phyloP scores from a whole-genome alignment of 352 stramenopile genomes.

The Globisporangium echinulatum region DNA sequence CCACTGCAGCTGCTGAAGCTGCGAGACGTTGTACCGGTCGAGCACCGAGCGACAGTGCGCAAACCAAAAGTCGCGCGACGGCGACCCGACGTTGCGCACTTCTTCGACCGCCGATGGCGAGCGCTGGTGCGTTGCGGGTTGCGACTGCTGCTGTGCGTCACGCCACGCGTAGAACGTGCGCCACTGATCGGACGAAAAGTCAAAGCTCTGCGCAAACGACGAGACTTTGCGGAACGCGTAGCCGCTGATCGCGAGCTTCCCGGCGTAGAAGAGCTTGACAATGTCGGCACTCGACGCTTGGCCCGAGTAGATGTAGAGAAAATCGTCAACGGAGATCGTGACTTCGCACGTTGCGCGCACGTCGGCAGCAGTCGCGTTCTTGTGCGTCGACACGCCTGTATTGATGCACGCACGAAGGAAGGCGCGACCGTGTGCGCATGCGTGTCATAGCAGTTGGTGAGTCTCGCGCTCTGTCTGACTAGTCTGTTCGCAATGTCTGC shows the following conservation, averaged over 20 bases:
- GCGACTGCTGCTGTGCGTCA: slow-evolving; percentile 22
- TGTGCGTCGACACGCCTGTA: slow-evolving; percentile 44
- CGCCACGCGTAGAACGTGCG: slow-evolving; percentile 66
- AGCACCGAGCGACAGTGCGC: slow-evolving; percentile 55
- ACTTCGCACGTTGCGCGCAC: slow-evolving; percentile 65
- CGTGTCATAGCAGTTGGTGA: neutral
- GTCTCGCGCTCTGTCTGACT: neutral
- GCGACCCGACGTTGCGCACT: slow-evolving; percentile 37
- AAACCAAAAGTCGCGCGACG: slow-evolving; percentile 68
- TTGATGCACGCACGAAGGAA: no score
- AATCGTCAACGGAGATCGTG: slow-evolving; percentile 82
- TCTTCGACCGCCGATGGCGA: slow-evolving; percentile 33
- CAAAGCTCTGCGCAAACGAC: slow-evolving; percentile 79
- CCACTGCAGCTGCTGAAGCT: slow-evolving; percentile 70
- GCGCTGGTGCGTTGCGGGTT: slow-evolving; percentile 11
- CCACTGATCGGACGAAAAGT: slow-evolving; percentile 82
- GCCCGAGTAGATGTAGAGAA: slow-evolving; percentile 82
- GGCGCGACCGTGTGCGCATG: neutral
- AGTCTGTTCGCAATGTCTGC: no score
- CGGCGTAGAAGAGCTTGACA: slow-evolving; percentile 75
- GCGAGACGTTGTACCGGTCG: slow-evolving; percentile 55
- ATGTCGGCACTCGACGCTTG: slow-evolving; percentile 75
- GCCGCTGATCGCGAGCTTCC: slow-evolving; percentile 66
- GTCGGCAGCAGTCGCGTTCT: slow-evolving; percentile 40
- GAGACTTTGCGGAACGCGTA: slow-evolving; percentile 81